Evolutionary conservation across 805 yeast species (phyloP).

Genomic region (Huiozyma naganishii): DNA sequence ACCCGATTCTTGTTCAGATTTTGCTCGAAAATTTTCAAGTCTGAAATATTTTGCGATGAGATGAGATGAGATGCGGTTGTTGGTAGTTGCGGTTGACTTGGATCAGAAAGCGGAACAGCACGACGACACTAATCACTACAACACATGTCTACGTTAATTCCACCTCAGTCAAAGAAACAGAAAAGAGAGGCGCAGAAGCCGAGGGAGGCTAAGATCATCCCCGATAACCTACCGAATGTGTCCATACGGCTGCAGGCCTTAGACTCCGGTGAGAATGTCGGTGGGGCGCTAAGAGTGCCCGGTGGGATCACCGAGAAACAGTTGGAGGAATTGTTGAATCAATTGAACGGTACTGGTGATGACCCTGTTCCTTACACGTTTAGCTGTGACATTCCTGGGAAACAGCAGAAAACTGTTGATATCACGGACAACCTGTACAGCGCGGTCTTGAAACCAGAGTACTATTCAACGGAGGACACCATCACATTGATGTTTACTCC

Average conservation of each 20-base stretch:
- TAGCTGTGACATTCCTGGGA: conserved; percentile 45
- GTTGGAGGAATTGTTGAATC: conserved; percentile 78
- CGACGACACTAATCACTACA: too few relatives aligned
- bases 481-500: conserved; percentile 88
- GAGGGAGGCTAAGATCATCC: conserved; percentile 61
- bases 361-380: conserved; percentile 89
- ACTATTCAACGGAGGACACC: conserved; percentile 85
- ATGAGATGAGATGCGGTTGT: too few relatives aligned
- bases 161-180: conserved; percentile 89
- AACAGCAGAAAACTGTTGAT: conserved; percentile 38
- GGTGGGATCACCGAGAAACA: conserved; percentile 79
- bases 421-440: conserved; percentile 67
- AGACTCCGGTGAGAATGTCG: conserved; percentile 79
- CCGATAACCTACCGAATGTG: conserved; percentile 76
- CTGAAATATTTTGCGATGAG: too few relatives aligned
- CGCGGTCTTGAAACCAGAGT: conserved; percentile 77
- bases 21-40: too few relatives aligned
- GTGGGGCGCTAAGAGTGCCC: conserved; percentile 83
- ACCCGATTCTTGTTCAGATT: too few relatives aligned
- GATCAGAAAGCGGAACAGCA: too few relatives aligned
- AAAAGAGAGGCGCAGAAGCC: conserved; percentile 74
- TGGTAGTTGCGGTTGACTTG: too few relatives aligned
- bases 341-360: conserved; percentile 55
- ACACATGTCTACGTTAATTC: conserved; percentile 80
- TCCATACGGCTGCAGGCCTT: conserved; percentile 83